Base-by-base conservation (phyloP, 2,329 filamentous ascomycete species). In the Ophiostoma sp. region DNA sequence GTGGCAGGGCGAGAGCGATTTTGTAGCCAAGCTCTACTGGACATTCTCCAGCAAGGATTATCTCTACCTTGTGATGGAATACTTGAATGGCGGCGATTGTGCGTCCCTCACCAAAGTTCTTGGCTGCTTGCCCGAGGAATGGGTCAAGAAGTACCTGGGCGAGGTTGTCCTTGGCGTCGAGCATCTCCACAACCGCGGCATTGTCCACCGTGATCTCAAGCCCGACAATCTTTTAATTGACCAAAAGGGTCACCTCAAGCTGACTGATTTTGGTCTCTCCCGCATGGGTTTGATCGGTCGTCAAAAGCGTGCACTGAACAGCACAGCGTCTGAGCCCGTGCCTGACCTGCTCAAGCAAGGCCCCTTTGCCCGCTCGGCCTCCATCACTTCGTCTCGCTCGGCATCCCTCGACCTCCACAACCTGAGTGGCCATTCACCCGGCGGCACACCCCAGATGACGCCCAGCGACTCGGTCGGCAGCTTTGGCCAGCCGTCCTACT, bases 41-140 rank as follows among this genome's bases (percentile, higher is more conserved):
- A 99, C 96, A 0, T 99, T 99, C 80, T 97, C 96, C 3, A 99
- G 95, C 86, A 99, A 99, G 80, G 96, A 99, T 80, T 99, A 98
- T 80, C 90, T 99, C 31, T 99, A 98, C 80, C 87, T 99, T 74
- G 96, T 99, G 31, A 99, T 99, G 96, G 96, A 99, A 80, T 99
- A 99, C 82, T 87, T 99, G 73, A 99, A 98, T 78, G 96, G 96
- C 48, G 96, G 96, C 63, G 96, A 99, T 79, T 99, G 95, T 80
- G 96, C 97, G 68, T 97, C 96, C 6, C 86, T 99, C 71, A 96
- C 98, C 84, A 99, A 98, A 81, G 91, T 97, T 33, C 87, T 99
- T 0, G 95, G 95, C 39, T 94, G 93, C 2, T 86, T 99, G 28
- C 93, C 95, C 0, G 97, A 99, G 83, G 95, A 98, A 77, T 99